These are phyloP conservation scores for Diaporthe aspalathi DNA, from an alignment of 2,329 filamentous ascomycete species.

Conservation along the genomic window DNA sequence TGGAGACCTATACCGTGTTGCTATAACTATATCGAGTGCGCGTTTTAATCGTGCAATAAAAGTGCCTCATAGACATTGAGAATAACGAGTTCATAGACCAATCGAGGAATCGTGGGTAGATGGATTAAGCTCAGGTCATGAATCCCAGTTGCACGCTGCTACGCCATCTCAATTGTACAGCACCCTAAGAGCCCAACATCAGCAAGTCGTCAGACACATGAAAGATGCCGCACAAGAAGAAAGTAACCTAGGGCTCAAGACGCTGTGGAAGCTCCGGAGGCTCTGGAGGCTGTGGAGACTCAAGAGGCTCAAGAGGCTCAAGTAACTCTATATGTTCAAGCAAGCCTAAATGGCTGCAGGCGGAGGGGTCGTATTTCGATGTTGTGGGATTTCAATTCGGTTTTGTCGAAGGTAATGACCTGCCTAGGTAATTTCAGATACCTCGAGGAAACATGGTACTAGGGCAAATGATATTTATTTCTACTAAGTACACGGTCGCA, in stretches of 20 bases:
- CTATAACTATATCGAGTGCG: too few species aligned
- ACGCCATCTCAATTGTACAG: too few species aligned
- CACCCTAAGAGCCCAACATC: too few species aligned
- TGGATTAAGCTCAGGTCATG: too few species aligned
- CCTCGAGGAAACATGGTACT: not conserved
- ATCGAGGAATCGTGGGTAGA: too few species aligned
- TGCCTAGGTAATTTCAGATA: not conserved
- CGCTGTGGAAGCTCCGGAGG: not conserved
- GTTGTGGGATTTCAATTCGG: not conserved
- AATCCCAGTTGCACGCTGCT: too few species aligned
- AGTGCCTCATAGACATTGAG: too few species aligned
- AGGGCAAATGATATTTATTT: not conserved
- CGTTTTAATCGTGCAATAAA: too few species aligned
- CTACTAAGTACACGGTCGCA: not conserved
- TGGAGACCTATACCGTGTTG: too few species aligned
- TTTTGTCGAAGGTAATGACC: not conserved
- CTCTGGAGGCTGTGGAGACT: not conserved
- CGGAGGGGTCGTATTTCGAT: not conserved
- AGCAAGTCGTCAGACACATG: too few species aligned
- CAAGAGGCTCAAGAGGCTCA: not conserved
- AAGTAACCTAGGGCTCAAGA: not conserved
- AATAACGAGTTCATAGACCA: too few species aligned
- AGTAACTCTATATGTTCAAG: not conserved
- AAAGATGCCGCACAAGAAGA: not conserved
- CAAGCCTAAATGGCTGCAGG: not conserved